Conservation (phyloP, 805 yeast genomes). For the Priceomyces castillae region DNA sequence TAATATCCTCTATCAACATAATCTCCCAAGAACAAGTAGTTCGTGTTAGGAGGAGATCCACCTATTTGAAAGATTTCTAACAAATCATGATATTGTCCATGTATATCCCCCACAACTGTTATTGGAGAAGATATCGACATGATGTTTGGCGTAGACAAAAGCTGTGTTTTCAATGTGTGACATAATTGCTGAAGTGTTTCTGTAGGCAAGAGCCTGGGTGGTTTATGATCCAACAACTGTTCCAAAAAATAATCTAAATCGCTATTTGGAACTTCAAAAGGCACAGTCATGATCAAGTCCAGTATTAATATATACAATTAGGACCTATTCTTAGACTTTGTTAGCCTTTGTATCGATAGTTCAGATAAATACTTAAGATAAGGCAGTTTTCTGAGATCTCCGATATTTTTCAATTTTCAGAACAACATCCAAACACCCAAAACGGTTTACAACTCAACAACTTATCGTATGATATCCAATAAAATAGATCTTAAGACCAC, state of each 20-base stretch:
- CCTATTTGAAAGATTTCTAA: constrained; percentile 92
- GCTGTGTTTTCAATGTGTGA: constrained; percentile 75
- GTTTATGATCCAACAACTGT: constrained; percentile 38
- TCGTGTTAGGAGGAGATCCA: constrained; percentile 90
- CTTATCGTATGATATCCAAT: too few species aligned
- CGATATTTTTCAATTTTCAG: neutral
- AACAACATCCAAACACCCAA: neutral
- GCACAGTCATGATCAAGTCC: constrained; percentile 26
- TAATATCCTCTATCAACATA: constrained; percentile 95
- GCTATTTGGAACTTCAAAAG: constrained; percentile 29
- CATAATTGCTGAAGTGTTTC: constrained; percentile 49
- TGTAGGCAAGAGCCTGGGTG: constrained; percentile 43
- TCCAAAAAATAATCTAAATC: constrained; percentile 44
- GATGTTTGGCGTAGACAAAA: constrained; percentile 80
- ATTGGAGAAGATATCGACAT: constrained; percentile 83
- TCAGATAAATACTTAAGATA: neutral
- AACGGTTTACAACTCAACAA: neutral
- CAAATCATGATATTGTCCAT: constrained; percentile 94
- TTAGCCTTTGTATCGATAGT: neutral
- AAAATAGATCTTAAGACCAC: too few species aligned
- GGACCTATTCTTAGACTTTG: neutral
- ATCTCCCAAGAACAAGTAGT: constrained; percentile 90
- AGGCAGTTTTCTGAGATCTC: neutral
- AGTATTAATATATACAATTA: neutral
- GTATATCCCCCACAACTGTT: constrained; percentile 96